A percentile compares a stretch with the other conserved stretches of the same genome.
Conservation (phyloP, 768 basidiomycete genomes). For the Kwoniella dendrophila region DNA sequence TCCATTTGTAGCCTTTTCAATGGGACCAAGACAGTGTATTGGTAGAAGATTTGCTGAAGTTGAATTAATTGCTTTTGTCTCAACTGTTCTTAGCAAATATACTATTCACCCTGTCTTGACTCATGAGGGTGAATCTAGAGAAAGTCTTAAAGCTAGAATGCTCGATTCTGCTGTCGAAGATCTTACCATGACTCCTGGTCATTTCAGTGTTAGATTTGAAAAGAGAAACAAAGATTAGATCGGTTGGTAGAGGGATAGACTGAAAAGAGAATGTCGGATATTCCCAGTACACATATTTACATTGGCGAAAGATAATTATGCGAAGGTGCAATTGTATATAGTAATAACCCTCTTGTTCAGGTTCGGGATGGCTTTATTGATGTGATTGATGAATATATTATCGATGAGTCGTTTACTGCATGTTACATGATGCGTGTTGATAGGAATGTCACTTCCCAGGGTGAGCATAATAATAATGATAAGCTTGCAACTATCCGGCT, state of each 20-base stretch:
- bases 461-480: too few relatives aligned
- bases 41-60: constrained; percentile 43
- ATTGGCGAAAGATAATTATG: too few relatives aligned
- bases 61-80: constrained; percentile 30
- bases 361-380: too few relatives aligned
- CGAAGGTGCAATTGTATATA: too few relatives aligned
- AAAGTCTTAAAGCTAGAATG: constrained; percentile 33
- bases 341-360: too few relatives aligned
- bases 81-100: constrained; percentile 25
- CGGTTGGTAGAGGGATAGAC: neutral
- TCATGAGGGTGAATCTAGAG: constrained; percentile 28
- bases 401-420: too few relatives aligned
- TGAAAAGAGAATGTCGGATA: too few relatives aligned
- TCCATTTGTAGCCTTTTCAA: constrained; percentile 27
- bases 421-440: too few relatives aligned
- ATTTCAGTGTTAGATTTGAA: constrained; percentile 33
- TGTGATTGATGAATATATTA: too few relatives aligned
- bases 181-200: constrained; percentile 40
- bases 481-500: too few relatives aligned
- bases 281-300: too few relatives aligned
- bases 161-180: constrained; percentile 27
- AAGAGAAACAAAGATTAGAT: constrained; percentile 2
- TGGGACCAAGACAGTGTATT: constrained; percentile 35
- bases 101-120: constrained; percentile 22
- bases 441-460: too few relatives aligned